phyloP scores from a whole-genome alignment of 1,139 yeast species.

The Kodamaea fungicola region DNA sequence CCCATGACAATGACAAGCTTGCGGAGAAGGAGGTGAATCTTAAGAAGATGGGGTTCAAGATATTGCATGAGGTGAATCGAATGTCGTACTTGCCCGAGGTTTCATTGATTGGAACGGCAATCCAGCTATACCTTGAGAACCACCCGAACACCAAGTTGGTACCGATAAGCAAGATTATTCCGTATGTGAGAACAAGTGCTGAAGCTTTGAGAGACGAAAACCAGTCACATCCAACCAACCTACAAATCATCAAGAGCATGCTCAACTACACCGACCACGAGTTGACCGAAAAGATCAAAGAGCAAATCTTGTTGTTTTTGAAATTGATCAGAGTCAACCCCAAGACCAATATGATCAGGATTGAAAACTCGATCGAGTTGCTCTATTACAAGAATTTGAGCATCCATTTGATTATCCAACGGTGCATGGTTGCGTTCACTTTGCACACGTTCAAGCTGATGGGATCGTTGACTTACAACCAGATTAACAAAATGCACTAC shows the following conservation, averaged over 20 bases:
- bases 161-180: slow-evolving; percentile 25
- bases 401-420: slow-evolving; percentile 39
- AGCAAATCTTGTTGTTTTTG: slow-evolving; percentile 33
- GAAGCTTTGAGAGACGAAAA: slow-evolving; percentile 22
- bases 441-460: slow-evolving; percentile 16
- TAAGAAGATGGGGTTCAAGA: slow-evolving; percentile 41
- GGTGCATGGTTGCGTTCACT: slow-evolving; percentile 34
- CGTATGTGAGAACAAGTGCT: slow-evolving; percentile 24
- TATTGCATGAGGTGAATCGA: slow-evolving; percentile 40
- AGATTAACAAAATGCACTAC: slow-evolving; percentile 28
- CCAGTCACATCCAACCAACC: slow-evolving; percentile 18
- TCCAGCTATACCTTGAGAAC: slow-evolving; percentile 31
- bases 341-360: slow-evolving; percentile 22
- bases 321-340: slow-evolving; percentile 32
- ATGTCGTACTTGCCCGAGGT: slow-evolving; percentile 35
- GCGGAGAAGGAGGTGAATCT: slow-evolving; percentile 29
- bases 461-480: slow-evolving; percentile 16
- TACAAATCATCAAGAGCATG: slow-evolving; percentile 15
- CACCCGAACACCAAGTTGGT: slow-evolving; percentile 12
- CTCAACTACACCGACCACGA: slow-evolving; percentile 11
- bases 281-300: slow-evolving; percentile 21
- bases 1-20: slow-evolving; percentile 10
- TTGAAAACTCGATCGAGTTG: slow-evolving; percentile 39
- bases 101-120: slow-evolving; percentile 37
- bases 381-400: slow-evolving; percentile 44